These are phyloP conservation scores for Xylariales sp. DNA, from an alignment of 2,329 filamentous ascomycete species.

Conservation along the genomic window DNA sequence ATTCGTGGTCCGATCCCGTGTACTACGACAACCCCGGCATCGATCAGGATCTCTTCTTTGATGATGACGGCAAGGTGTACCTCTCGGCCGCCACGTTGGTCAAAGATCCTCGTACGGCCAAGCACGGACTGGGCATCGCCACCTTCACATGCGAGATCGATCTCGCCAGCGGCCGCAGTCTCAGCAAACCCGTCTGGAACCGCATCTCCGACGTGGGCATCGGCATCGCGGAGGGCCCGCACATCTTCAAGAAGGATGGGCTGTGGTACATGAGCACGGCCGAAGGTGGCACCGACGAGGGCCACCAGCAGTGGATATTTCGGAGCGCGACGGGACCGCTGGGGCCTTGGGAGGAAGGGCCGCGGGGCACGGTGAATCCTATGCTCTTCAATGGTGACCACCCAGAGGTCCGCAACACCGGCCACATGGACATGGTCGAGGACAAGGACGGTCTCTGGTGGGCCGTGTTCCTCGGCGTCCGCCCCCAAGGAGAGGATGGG, in stretches of 20 bases:
- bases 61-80: constrained; percentile 32
- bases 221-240: constrained; percentile 39
- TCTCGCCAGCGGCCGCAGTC: constrained; percentile 27
- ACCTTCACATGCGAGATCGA: too few species aligned
- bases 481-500: constrained; percentile 34
- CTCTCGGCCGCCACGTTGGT: constrained; percentile 22
- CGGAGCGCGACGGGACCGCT: constrained; percentile 30
- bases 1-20: constrained; percentile 35
- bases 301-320: constrained; percentile 39
- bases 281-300: constrained; percentile 40
- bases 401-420: constrained; percentile 33
- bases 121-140: background rate
- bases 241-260: constrained; percentile 37
- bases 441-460: constrained; percentile 45
- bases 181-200: constrained; percentile 33
- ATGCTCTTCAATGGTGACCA: constrained; percentile 38
- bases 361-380: too few species aligned
- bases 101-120: too few species aligned
- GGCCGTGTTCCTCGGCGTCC: constrained; percentile 41
- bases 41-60: constrained; percentile 38
- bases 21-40: constrained; percentile 27
- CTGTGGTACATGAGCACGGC: constrained; percentile 47
- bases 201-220: constrained; percentile 41
- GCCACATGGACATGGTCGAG: constrained; percentile 41
- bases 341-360: constrained; percentile 41